A percentile compares a stretch with the other conserved stretches of the same genome.
These are phyloP conservation scores for Hypoxylon sp. DNA, from an alignment of 2,329 filamentous ascomycete genomes.

Conservation along the genomic window DNA sequence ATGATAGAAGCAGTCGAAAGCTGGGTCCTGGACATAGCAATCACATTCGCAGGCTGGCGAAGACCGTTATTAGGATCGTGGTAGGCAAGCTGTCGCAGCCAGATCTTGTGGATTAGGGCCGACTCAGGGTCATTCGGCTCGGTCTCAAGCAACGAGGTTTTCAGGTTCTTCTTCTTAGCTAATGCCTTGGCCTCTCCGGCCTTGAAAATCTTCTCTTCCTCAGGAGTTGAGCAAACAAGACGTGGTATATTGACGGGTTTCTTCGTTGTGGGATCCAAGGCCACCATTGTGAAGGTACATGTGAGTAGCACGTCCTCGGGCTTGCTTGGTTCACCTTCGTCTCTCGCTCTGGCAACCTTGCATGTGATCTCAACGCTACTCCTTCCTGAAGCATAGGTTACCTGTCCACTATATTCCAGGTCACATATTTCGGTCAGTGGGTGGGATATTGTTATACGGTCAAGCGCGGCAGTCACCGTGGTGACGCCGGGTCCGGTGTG, in stretches of 20 bases:
- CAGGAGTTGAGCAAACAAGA: conserved; percentile 70
- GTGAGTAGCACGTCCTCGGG: conserved; percentile 63
- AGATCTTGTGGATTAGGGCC: conserved; percentile 80
- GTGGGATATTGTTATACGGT: conserved; percentile 72
- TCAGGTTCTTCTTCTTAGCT: conserved; percentile 74
- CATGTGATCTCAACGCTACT: conserved; percentile 82
- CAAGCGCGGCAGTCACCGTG: conserved; percentile 65
- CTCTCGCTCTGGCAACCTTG: conserved; percentile 77
- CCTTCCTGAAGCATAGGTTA: conserved; percentile 78
- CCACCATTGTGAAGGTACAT: conserved; percentile 81
- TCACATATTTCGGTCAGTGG: conserved; percentile 84
- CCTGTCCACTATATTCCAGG: conserved; percentile 76
- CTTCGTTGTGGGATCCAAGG: conserved; percentile 77
- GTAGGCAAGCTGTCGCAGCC: conserved; percentile 77
- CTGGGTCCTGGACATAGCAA: conserved; percentile 74
- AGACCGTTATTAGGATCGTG: conserved; percentile 59
- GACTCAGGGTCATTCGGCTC: conserved; percentile 80
- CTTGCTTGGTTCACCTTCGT: conserved; percentile 67
- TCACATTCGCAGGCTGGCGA: conserved; percentile 56
- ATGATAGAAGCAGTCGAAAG: conserved; percentile 77
- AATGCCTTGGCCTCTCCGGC: conserved; percentile 72
- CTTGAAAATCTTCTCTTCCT: conserved; percentile 75
- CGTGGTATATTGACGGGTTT: conserved; percentile 73
- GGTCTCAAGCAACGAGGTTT: conserved; percentile 74
- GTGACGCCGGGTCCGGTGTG: conserved; percentile 71